Evolutionary conservation across 352 stramenopile genomes (phyloP).

Genomic region (Globisporangium lucens): DNA sequence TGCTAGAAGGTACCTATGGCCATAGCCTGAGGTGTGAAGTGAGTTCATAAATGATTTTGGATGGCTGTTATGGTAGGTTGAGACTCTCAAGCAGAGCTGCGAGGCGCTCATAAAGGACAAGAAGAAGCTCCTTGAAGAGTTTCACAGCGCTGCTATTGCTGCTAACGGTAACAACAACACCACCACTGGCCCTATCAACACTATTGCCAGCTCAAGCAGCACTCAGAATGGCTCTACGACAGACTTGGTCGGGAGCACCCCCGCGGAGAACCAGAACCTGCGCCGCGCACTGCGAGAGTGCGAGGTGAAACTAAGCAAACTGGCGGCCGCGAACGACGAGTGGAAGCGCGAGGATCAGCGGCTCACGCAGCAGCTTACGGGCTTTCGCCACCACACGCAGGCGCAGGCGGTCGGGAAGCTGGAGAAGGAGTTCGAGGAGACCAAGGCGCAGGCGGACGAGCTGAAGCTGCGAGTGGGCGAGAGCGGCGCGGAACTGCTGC

Average conservation of each 20-base stretch:
- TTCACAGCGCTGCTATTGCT: neutral
- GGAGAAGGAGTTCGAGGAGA: slow-evolving; percentile 44
- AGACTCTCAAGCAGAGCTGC: slow-evolving; percentile 22
- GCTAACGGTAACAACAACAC: neutral
- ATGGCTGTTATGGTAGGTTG: slow-evolving; percentile 7
- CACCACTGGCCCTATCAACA: neutral
- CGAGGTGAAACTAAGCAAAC: slow-evolving; percentile 41
- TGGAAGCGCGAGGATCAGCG: slow-evolving; percentile 36
- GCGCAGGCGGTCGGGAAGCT: slow-evolving; percentile 44
- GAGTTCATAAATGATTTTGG: neutral
- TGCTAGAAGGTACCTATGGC: neutral
- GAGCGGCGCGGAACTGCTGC: slow-evolving; percentile 48
- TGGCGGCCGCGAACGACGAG: slow-evolving; percentile 41
- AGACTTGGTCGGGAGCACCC: slow-evolving; percentile 7
- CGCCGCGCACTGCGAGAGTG: slow-evolving; percentile 52
- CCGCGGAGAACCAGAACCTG: slow-evolving; percentile 51
- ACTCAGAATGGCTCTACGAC: neutral
- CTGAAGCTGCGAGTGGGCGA: slow-evolving; percentile 28
- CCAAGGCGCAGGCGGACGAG: slow-evolving; percentile 28
- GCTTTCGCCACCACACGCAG: slow-evolving; percentile 48
- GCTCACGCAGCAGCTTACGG: slow-evolving; percentile 52
- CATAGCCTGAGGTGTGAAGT: neutral
- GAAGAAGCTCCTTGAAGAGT: slow-evolving; percentile 25
- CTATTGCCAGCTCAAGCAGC: neutral
- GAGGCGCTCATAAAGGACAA: slow-evolving; percentile 23